Evolutionary conservation across 352 stramenopile species (phyloP).

Genomic region (Pythium biforme): DNA sequence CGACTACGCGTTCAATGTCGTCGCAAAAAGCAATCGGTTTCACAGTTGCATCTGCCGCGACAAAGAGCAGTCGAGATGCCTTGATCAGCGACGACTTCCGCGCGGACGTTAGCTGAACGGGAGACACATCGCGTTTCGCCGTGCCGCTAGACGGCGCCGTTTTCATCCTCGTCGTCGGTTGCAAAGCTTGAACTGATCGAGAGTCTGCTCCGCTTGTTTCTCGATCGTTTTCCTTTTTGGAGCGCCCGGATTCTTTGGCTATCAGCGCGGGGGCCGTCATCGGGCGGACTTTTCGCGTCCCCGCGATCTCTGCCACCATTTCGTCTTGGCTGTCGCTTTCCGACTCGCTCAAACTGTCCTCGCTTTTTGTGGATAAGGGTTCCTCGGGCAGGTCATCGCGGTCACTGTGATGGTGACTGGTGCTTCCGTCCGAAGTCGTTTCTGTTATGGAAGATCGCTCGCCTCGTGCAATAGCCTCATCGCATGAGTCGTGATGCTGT

Average conservation of each 20-base stretch:
- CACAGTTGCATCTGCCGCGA: constrained; percentile 47
- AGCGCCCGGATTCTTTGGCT: background rate
- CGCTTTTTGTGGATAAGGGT: background rate
- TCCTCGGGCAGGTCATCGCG: background rate
- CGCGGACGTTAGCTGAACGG: background rate
- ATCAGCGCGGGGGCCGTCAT: constrained; percentile 17
- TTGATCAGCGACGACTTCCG: constrained; percentile 1
- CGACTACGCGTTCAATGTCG: constrained; percentile 41
- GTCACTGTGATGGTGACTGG: background rate
- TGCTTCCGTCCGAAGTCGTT: constrained; percentile 20
- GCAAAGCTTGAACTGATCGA: background rate
- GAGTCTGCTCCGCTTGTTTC: background rate
- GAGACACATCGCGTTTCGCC: background rate
- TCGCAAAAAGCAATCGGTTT: constrained; percentile 62
- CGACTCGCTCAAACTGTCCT: constrained; percentile 10
- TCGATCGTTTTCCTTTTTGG: background rate
- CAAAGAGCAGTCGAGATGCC: constrained; percentile 47
- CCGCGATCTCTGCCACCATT: background rate
- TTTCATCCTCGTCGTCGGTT: background rate
- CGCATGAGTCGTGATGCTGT: background rate
- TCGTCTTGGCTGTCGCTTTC: constrained; percentile 7
- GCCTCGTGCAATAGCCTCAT: background rate
- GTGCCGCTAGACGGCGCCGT: background rate
- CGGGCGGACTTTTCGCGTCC: constrained; percentile 15
- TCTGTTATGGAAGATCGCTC: constrained; percentile 11